These are phyloP conservation scores for Alternaria triticimaculans DNA, from an alignment of 2,329 filamentous ascomycete genomes.

Conservation along the genomic window DNA sequence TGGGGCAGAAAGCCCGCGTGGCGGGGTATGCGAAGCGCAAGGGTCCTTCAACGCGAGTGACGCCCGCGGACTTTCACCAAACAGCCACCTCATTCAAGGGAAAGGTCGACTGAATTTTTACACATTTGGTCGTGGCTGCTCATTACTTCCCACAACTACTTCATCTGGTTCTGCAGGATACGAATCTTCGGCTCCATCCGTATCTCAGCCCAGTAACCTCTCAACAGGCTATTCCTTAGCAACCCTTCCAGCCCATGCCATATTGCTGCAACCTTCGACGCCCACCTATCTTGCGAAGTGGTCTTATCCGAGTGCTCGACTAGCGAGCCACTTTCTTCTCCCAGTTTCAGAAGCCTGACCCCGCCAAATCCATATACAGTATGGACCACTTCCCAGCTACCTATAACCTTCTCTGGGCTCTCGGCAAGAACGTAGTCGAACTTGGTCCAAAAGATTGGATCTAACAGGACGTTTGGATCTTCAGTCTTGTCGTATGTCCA, in stretches of 20 bases:
- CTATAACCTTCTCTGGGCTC: constrained; percentile 55
- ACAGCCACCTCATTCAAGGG: not conserved
- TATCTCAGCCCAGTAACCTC: constrained; percentile 63
- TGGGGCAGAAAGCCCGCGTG: constrained; percentile 17
- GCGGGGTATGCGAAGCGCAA: constrained; percentile 17
- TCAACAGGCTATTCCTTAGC: constrained; percentile 45
- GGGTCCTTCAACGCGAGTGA: constrained; percentile 4
- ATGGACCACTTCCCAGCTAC: constrained; percentile 60
- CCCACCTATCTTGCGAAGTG: constrained; percentile 22
- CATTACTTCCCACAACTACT: not conserved
- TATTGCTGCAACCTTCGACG: constrained; percentile 20
- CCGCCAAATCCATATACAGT: constrained; percentile 61
- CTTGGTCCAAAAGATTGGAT: constrained; percentile 62
- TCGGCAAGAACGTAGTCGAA: constrained; percentile 68
- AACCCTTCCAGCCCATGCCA: constrained; percentile 44
- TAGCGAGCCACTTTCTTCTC: constrained; percentile 33
- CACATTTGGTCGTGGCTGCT: not conserved
- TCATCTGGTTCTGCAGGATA: constrained; percentile 53
- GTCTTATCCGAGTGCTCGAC: constrained; percentile 22
- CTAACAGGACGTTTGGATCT: constrained; percentile 54
- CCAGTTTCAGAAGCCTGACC: constrained; percentile 56
- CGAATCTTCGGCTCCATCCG: constrained; percentile 61
- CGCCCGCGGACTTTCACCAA: not conserved
- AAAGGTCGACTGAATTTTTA: not conserved
- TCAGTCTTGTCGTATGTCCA: constrained; percentile 70